Evolutionary conservation across 108 stramenopile species (phyloP).

Genomic region (Stephanodiscus minutulus): DNA sequence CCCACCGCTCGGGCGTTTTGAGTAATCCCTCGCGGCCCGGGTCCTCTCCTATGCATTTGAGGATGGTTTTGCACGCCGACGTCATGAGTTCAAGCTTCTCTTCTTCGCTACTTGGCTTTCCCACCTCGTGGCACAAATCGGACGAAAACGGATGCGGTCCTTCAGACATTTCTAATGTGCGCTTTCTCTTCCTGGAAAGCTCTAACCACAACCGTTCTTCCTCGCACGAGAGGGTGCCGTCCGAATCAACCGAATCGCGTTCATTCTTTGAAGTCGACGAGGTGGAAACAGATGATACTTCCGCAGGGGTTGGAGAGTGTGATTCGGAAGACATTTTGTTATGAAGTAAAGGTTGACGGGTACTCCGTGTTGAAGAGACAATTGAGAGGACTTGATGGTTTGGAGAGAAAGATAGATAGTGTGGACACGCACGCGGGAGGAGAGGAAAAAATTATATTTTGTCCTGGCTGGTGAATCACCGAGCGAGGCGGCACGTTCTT

Average conservation of each 20-base stretch:
- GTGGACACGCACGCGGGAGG: too few relatives aligned
- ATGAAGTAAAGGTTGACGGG: too few relatives aligned
- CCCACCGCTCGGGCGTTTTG: constrained; percentile 94
- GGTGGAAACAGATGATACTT: constrained; percentile 4
- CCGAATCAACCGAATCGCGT: constrained; percentile 8
- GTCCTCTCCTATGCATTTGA: constrained; percentile 97
- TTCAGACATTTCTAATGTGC: constrained; percentile 6
- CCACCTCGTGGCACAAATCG: neutral
- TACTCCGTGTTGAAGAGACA: too few relatives aligned
- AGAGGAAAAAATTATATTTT: too few relatives aligned
- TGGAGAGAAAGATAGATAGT: too few relatives aligned
- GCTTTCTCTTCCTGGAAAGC: constrained; percentile 15
- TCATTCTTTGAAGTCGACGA: constrained; percentile 6
- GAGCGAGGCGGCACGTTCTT: too few relatives aligned
- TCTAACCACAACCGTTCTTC: constrained; percentile 18
- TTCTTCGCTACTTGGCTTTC: constrained; percentile 22
- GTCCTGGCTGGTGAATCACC: too few relatives aligned
- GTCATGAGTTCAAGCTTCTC: constrained; percentile 77
- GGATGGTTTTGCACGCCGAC: constrained; percentile 84
- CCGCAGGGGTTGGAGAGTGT: neutral
- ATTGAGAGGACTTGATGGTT: too few relatives aligned
- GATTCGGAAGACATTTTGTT: neutral
- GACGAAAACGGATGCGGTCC: neutral
- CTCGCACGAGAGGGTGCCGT: constrained; percentile 19
- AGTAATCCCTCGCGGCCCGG: constrained; percentile 89